Conservation (phyloP, 495 filamentous ascomycete species). For the Lophiotrema nucula region DNA sequence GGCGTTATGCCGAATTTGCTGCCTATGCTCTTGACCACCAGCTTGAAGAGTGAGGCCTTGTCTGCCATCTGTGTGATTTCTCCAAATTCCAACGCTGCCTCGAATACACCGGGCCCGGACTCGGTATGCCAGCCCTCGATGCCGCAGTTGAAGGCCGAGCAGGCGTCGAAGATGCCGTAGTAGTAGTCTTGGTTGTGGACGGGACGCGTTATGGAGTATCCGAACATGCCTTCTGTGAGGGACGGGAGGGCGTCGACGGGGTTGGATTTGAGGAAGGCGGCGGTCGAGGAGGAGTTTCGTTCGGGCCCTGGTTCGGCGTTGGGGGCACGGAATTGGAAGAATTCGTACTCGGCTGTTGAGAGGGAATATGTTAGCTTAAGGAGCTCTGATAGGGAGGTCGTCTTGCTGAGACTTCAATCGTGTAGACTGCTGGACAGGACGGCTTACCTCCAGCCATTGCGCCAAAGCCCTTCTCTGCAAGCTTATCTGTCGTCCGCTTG, state of each 20-base stretch:
- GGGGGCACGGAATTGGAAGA: slow-evolving; percentile 87
- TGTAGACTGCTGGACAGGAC: not conserved
- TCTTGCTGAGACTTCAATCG: slow-evolving; percentile 6
- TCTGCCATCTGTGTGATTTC: slow-evolving; percentile 88
- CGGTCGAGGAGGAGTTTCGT: slow-evolving; percentile 68
- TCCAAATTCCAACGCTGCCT: slow-evolving; percentile 86
- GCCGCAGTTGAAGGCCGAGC: slow-evolving; percentile 73
- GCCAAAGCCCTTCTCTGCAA: slow-evolving; percentile 61
- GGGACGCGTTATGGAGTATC: slow-evolving; percentile 90
- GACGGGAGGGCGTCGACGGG: slow-evolving; percentile 67
- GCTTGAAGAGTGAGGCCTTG: slow-evolving; percentile 89
- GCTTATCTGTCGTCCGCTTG: slow-evolving; percentile 63
- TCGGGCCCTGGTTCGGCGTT: slow-evolving; percentile 45
- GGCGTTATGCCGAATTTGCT: slow-evolving; percentile 87
- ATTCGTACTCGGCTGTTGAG: slow-evolving; percentile 85
- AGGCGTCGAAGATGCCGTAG: slow-evolving; percentile 84
- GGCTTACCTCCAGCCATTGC: slow-evolving; percentile 90
- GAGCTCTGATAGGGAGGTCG: not conserved
- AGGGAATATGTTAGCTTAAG: slow-evolving; percentile 3
- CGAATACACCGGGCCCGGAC: slow-evolving; percentile 91
- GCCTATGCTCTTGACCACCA: slow-evolving; percentile 77
- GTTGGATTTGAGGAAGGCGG: slow-evolving; percentile 70
- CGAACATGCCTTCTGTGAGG: slow-evolving; percentile 96
- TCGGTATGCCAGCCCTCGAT: slow-evolving; percentile 99
- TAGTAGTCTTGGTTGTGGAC: slow-evolving; percentile 93